phyloP scores from a whole-genome alignment of 441 rosid species.

The Eruca vesicaria region DNA sequence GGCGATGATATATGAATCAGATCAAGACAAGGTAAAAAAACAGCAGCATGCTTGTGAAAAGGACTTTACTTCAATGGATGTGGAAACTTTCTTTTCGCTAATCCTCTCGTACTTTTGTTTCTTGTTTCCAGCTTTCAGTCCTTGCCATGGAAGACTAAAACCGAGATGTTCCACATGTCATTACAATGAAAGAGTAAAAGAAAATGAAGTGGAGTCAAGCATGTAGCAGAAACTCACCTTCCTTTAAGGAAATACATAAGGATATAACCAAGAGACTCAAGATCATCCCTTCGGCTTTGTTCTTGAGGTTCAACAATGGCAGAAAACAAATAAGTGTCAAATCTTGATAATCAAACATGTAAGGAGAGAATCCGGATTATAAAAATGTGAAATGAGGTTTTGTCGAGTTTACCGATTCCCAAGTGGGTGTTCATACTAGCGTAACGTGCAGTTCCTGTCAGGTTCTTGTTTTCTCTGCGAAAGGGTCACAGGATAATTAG shows the following conservation, averaged over 20 bases:
- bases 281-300: constrained; percentile 98
- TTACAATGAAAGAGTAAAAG: constrained; percentile 10
- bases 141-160: constrained; percentile 81
- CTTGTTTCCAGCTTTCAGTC: constrained; percentile 75
- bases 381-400: background rate
- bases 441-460: constrained; percentile 91
- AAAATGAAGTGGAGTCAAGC: constrained; percentile 3
- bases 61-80: constrained; percentile 83
- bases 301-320: constrained; percentile 39
- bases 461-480: constrained; percentile 84
- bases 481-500: background rate
- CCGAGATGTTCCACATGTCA: constrained; percentile 24
- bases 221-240: constrained; percentile 51
- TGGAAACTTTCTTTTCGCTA: constrained; percentile 90
- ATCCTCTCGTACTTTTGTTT: constrained; percentile 95
- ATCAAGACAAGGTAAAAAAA: background rate
- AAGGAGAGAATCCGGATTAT: background rate
- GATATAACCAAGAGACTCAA: constrained; percentile 95
- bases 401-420: constrained; percentile 67
- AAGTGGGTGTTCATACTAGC: constrained; percentile 96
- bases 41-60: background rate
- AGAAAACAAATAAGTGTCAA: constrained; percentile 8
- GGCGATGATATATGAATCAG: background rate
- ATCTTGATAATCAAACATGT: background rate
- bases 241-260: constrained; percentile 71